Conservation (phyloP, 768 basidiomycete species). For the Kwoniella pini region DNA sequence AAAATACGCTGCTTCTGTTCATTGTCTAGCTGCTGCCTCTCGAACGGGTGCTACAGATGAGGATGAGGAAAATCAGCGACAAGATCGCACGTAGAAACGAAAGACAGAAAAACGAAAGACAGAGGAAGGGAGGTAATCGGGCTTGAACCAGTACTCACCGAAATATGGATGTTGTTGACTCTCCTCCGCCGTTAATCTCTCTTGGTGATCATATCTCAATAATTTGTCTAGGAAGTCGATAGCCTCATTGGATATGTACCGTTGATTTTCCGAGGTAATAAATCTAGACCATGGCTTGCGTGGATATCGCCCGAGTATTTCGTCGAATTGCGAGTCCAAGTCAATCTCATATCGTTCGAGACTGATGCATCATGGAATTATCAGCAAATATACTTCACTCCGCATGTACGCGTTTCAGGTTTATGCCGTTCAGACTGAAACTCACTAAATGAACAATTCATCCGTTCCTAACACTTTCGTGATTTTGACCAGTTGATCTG, state of each 20-base stretch:
- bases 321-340: constrained; percentile 93
- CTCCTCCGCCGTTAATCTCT: constrained; percentile 89
- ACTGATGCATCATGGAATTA: constrained; percentile 23
- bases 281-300: constrained; percentile 95
- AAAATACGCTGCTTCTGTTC: too few species aligned
- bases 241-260: constrained; percentile 94
- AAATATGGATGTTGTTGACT: constrained; percentile 93
- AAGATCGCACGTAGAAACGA: background rate
- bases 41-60: constrained; percentile 33
- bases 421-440: background rate
- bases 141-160: constrained; percentile 49
- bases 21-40: constrained; percentile 31
- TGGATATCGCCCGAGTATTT: constrained; percentile 89
- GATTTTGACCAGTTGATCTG: constrained; percentile 97
- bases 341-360: constrained; percentile 76
- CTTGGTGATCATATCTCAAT: constrained; percentile 94
- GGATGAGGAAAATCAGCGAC: background rate
- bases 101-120: background rate
- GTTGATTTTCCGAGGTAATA: constrained; percentile 88
- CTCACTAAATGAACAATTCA: constrained; percentile 77
- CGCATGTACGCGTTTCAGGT: too few species aligned
- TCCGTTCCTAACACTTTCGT: constrained; percentile 97
- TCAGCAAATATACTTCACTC: too few species aligned
- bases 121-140: background rate
- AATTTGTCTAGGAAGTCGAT: constrained; percentile 95